phyloP scores from a whole-genome alignment of 257 asterid species.

The Rubia yunnanensis region DNA sequence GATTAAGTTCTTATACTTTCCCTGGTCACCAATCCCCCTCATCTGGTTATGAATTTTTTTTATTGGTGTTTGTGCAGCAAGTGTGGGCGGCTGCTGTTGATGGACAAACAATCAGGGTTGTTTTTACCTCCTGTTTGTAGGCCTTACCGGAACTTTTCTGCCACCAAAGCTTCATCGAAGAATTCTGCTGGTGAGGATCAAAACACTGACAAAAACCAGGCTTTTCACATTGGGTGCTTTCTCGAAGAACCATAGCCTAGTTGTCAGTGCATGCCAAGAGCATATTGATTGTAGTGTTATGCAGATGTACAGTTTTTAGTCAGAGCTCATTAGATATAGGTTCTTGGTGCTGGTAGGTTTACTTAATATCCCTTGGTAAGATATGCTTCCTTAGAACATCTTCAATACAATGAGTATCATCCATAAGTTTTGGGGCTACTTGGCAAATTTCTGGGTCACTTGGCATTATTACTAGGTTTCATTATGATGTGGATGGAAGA shows the following conservation, averaged over 20 bases:
- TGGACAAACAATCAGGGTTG: constrained; percentile 74
- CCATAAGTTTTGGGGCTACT: too few relatives aligned
- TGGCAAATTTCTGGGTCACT: too few relatives aligned
- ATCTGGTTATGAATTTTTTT: constrained; percentile 1
- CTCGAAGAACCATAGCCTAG: constrained; percentile 34
- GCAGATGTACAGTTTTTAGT: background rate
- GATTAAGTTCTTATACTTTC: background rate
- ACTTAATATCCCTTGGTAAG: too few relatives aligned
- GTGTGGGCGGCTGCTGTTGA: constrained; percentile 59
- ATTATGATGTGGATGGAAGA: too few relatives aligned
- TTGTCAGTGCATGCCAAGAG: background rate
- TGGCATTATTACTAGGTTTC: too few relatives aligned
- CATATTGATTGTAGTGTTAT: background rate
- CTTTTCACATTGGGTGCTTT: constrained; percentile 71
- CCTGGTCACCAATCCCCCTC: background rate
- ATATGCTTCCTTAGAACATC: too few relatives aligned
- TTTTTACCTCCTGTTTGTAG: constrained; percentile 73
- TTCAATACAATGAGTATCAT: too few relatives aligned
- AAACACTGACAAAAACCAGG: constrained; percentile 27
- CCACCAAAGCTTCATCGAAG: constrained; percentile 27
- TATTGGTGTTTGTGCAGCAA: constrained; percentile 41
- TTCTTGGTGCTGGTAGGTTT: too few relatives aligned
- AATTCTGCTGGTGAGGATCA: constrained; percentile 21
- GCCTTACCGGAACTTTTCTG: constrained; percentile 38
- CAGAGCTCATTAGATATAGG: too few relatives aligned